These are phyloP conservation scores for Xylaria venustula DNA, from an alignment of 495 filamentous ascomycete species.

Conservation along the genomic window DNA sequence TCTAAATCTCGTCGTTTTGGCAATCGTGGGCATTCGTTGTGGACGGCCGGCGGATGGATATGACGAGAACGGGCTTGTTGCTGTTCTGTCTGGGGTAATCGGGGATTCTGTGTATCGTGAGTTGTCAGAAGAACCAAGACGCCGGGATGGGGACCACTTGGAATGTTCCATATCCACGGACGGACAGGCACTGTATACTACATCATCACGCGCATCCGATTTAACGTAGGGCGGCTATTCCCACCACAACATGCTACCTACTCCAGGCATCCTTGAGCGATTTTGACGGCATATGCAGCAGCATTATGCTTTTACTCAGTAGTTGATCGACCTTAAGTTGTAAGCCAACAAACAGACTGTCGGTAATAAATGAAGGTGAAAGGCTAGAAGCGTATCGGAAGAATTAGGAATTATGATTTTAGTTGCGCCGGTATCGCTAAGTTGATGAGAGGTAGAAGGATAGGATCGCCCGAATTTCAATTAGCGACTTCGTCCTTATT, in stretches of 20 bases:
- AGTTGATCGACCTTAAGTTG: too few species aligned
- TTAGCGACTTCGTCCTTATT: not conserved
- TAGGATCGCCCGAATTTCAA: not conserved
- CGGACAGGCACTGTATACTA: constrained; percentile 1
- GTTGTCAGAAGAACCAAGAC: not conserved
- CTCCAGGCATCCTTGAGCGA: too few species aligned
- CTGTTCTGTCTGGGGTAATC: too few species aligned
- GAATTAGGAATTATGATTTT: not conserved
- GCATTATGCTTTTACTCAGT: too few species aligned
- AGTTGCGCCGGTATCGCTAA: constrained; percentile 10
- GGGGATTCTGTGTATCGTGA: not conserved
- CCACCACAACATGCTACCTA: too few species aligned
- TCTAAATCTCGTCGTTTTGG: not conserved
- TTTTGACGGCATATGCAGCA: too few species aligned
- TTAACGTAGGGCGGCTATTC: too few species aligned
- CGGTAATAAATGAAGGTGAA: too few species aligned
- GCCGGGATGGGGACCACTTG: not conserved
- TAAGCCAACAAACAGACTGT: too few species aligned
- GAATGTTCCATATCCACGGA: not conserved
- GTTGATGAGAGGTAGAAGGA: not conserved
- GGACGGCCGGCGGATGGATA: too few species aligned
- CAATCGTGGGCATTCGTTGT: not conserved
- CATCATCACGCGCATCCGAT: too few species aligned
- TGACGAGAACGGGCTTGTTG: too few species aligned
- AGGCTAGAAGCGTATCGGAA: not conserved